Base-by-base conservation (phyloP, 805 yeast genomes). In the Lipomyces japonicus region DNA sequence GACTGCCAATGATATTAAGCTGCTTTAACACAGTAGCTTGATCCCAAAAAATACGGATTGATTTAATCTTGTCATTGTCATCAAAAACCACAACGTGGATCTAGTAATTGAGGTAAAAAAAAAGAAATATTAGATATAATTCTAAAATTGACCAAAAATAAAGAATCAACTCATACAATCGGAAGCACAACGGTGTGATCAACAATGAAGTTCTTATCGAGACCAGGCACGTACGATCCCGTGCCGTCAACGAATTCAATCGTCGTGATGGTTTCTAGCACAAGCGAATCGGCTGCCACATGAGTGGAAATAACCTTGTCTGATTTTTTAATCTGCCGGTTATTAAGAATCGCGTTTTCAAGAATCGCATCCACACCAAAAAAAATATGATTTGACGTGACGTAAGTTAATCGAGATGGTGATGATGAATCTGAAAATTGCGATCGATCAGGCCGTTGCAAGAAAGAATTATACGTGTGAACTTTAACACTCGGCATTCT, bases 21-120 rank as follows among this genome's bases (percentile, higher is more conserved):
- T 61, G 62, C 51, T 63, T 62, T 23, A 63, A 58, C 39, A 63
- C 46, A 2, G 64, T 46, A 6, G 55, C 63, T 54, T 62, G 63
- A 41, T 63, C 65, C 65, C 66, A 62, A 37, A 50, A 44, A 22
- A 52, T 41, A 38, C 58, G 36, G 31, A 62, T 51, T 24, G 55
- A 38, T 21, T 50, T 38, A 34, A 62, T 60, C 48, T 48, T 42
- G 38, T 21, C 39, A 7, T 38, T 51, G 12, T 25, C 51, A 12
- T 49, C 51, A 25, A 53, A 48, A 3, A 48, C 32, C 12, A 54
- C 58, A 2, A 39, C 10, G 32, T 54, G 58, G 26, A 54, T 46
- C 53, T 53, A 22, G 16, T 18, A 19, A 21, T 35, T 14, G 6
- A 6, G 23, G 24, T 23, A 30, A 4, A 30, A 7, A 3, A 16